These are phyloP conservation scores for Chlorella sorokiniana DNA, from an alignment of 139 green algal species.

Conservation along the genomic window DNA sequence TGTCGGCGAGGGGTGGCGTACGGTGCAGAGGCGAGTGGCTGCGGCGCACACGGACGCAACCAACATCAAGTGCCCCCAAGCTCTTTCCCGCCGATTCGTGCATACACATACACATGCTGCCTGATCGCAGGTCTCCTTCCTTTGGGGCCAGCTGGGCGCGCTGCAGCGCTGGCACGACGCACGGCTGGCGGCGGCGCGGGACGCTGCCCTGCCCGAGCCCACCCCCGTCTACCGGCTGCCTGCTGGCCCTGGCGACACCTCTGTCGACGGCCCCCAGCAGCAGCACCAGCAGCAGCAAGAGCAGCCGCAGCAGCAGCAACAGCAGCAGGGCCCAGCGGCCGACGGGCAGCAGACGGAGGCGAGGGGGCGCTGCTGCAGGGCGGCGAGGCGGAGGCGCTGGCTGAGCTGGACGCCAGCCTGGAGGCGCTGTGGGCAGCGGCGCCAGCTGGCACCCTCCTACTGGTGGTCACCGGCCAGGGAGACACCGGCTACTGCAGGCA, in stretches of 20 bases:
- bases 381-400: slow-evolving; percentile 36
- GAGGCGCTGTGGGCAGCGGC: slow-evolving; percentile 47
- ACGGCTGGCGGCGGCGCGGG: background rate
- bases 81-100: no score
- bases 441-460: slow-evolving; percentile 60
- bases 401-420: slow-evolving; percentile 47
- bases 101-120: no score
- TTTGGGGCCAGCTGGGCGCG: slow-evolving; percentile 66
- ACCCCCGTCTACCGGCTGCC: background rate
- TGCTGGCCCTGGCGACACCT: background rate
- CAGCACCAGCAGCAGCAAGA: background rate
- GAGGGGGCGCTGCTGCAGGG: background rate
- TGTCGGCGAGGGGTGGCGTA: no score
- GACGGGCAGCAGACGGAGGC: background rate
- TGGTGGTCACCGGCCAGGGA: slow-evolving; percentile 67
- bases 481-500: slow-evolving; percentile 55
- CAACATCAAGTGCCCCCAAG: background rate
- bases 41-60: no score
- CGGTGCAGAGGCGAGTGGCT: no score
- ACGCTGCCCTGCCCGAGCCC: background rate
- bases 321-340: background rate
- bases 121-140: slow-evolving; percentile 45
- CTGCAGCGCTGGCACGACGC: slow-evolving; percentile 39
- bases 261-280: background rate
- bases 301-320: slow-evolving; percentile 2